Evolutionary conservation across 208 protist genomes (phyloP).

Genomic region (Entamoeba invadens): DNA sequence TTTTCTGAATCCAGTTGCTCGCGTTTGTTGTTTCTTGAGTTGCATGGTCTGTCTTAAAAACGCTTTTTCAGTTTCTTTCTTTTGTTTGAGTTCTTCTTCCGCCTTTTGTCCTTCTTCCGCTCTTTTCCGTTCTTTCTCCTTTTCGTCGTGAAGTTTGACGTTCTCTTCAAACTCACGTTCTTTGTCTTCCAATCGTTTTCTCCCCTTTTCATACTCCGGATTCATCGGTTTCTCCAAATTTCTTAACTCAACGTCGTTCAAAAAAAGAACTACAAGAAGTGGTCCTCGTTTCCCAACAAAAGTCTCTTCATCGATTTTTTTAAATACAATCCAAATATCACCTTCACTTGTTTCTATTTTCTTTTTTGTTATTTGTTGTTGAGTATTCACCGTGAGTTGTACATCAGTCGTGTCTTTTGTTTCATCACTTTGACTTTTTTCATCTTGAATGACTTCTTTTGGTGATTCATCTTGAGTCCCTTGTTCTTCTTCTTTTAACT

Average conservation of each 20-base stretch:
- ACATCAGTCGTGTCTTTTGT: no score
- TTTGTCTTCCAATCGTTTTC: background rate
- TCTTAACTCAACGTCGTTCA: background rate
- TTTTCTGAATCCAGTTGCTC: background rate
- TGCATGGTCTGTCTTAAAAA: background rate
- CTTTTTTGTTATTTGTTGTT: background rate
- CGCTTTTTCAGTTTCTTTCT: background rate
- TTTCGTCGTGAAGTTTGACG: background rate
- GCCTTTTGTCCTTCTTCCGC: background rate
- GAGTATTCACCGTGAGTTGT: no score
- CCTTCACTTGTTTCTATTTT: background rate
- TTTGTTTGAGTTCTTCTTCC: background rate
- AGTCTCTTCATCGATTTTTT: background rate
- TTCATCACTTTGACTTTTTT: no score
- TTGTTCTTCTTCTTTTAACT: background rate
- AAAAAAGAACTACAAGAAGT: background rate
- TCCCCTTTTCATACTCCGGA: background rate
- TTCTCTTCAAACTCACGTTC: background rate
- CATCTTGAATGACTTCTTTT: no score
- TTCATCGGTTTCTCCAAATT: background rate
- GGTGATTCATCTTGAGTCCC: background rate
- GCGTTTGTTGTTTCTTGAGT: background rate
- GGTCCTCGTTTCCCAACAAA: background rate
- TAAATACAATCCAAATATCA: background rate
- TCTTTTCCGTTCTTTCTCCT: background rate